Conservation (phyloP, 805 yeast species). For the Barnettozyma vustinii region DNA sequence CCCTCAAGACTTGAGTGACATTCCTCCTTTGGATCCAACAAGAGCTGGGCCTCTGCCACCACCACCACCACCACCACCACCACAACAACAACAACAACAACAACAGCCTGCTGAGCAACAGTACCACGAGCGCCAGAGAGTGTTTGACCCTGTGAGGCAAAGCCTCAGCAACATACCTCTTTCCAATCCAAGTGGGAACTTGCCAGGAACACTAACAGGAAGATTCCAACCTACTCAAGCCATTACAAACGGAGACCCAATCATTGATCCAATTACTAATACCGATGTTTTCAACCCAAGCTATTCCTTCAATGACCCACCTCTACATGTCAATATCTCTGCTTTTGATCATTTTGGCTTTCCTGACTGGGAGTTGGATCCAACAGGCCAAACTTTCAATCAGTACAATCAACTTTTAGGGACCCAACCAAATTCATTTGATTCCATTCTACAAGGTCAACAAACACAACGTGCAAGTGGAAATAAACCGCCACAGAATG, state of each 20-base stretch:
- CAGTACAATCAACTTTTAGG: neutral
- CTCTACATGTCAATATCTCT: neutral
- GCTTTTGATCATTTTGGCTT: slow-evolving; percentile 3
- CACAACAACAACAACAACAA: neutral
- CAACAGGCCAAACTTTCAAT: neutral
- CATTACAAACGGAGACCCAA: neutral
- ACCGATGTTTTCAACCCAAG: neutral
- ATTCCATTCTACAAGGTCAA: neutral
- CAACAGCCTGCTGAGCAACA: neutral
- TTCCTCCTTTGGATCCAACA: neutral
- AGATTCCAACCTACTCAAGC: neutral
- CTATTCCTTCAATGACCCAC: slow-evolving; percentile 8
- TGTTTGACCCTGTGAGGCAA: slow-evolving; percentile 1
- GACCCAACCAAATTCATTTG: neutral
- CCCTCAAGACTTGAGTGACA: neutral
- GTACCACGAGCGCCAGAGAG: neutral
- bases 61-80: neutral
- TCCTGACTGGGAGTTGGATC: slow-evolving; percentile 6
- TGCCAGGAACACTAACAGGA: neutral
- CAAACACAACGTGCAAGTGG: neutral
- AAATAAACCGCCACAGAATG: neutral
- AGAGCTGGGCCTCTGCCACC: neutral
- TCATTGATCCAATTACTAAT: neutral
- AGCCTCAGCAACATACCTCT: neutral
- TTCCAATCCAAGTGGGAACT: neutral